Evolutionary conservation across 2,329 filamentous ascomycete species (phyloP), one percentile per base, ranked within the genome.

Genomic region (Penicillium paneum): DNA sequence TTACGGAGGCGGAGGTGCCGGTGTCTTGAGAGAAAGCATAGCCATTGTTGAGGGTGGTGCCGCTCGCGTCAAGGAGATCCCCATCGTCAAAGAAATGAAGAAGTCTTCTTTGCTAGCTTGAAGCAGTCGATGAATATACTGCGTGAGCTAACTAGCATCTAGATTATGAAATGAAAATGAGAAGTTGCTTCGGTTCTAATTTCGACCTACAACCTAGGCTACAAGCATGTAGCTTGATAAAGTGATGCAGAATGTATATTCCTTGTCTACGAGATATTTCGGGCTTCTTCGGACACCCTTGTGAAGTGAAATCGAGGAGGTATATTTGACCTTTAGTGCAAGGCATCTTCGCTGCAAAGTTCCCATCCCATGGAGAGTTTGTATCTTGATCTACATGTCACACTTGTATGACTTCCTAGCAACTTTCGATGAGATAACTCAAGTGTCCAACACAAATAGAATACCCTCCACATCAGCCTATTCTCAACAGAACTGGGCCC

Each of bases 21-120:
- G 68, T 13, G 71, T 76, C 17, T 68, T 75, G 39, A 73, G 69
- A 61, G 76, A 78, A 49, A 75, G 71, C 44, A 60, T 77, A 49
- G 66, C 67, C 26, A 70, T 73, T 41, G 61, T 71, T 26, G 60
- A 62, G 26, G 73, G 64, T 62, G 70, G 66, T 63, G 71, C 67
- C 45, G 46, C 51, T 60, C 71, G 68, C 28, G 51, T 49, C 3
- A 65, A 65, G 59, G 78, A 80, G 52, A 71, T 77, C 28, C 83
- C 84, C 11, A 68, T 79, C 34, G 73, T 86, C 15, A 84, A 81
- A 64, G 64, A 68, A 36, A 75, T 78, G 62, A 73, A 66, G 45
- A 70, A 68, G 57, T 70, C 76, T 31, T 70, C 69, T 35, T 61
- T 77, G 52, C 58, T 77, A 42, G 67, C 65, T 36, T 74, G 53